Evolutionary conservation across 345 rosid species (phyloP).

Genomic region (Melaleuca quinquenervia): DNA sequence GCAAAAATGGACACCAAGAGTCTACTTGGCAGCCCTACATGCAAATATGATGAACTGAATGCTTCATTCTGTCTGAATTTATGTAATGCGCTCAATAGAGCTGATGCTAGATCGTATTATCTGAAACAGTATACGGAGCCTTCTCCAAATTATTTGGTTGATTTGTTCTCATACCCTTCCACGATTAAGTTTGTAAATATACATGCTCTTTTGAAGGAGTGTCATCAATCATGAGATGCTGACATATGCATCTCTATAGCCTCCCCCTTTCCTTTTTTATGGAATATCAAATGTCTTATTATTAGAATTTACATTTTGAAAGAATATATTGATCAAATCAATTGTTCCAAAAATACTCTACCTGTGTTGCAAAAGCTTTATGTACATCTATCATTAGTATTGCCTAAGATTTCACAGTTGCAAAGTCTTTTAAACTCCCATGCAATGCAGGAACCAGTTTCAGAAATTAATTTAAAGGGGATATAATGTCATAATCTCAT

Average conservation of each 20-base stretch:
- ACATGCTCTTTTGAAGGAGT: not conserved
- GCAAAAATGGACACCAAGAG: not conserved
- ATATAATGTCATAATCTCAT: not conserved
- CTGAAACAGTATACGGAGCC: not conserved
- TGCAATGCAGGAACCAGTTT: not conserved
- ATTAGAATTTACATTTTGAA: not conserved
- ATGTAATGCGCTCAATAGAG: not conserved
- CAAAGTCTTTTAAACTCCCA: not conserved
- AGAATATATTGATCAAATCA: not conserved
- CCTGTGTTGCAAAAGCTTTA: not conserved
- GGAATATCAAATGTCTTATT: not conserved
- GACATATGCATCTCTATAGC: not conserved
- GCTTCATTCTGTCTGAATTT: not conserved
- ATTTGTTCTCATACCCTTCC: not conserved
- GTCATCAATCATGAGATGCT: not conserved
- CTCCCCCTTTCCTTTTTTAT: not conserved
- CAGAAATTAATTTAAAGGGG: not conserved
- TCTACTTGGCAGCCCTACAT: not conserved
- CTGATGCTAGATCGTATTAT: not conserved
- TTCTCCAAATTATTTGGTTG: not conserved
- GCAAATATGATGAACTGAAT: not conserved
- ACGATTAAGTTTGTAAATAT: not conserved
- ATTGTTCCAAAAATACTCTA: not conserved
- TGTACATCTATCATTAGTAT: not conserved
- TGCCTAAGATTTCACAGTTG: not conserved